Conservation (phyloP, 768 basidiomycete genomes). For the Suillus cothurnatus region DNA sequence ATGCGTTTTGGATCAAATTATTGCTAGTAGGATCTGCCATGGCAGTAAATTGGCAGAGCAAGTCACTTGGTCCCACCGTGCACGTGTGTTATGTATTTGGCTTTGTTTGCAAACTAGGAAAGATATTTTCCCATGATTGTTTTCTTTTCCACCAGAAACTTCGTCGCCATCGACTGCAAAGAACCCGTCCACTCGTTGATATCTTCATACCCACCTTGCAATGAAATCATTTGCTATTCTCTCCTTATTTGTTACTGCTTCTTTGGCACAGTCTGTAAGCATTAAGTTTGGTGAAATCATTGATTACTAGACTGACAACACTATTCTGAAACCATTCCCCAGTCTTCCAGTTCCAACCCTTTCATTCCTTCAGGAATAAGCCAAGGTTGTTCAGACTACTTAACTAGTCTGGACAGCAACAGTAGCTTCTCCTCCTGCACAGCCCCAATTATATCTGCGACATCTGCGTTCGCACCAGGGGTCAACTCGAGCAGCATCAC, state of each 20-base stretch:
- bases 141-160: conserved; percentile 12
- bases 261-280: conserved; percentile 51
- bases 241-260: conserved; percentile 52
- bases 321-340: conserved; percentile 6
- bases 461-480: conserved; percentile 53
- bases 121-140: neutral
- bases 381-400: conserved; percentile 54
- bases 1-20: neutral
- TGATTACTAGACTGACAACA: neutral
- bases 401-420: conserved; percentile 65
- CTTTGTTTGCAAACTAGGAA: neutral
- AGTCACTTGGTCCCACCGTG: neutral
- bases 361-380: conserved; percentile 74
- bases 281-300: neutral
- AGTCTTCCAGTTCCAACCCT: conserved; percentile 39
- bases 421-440: conserved; percentile 61
- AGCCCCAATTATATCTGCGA: conserved; percentile 57
- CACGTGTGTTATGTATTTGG: conserved; percentile 2
- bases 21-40: neutral
- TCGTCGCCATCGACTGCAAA: conserved; percentile 32
- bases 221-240: conserved; percentile 57
- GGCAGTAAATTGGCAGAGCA: neutral
- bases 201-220: conserved; percentile 32
- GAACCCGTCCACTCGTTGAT: conserved; percentile 41
- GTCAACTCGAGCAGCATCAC: conserved; percentile 40